A percentile compares a stretch with the other conserved stretches of the same genome.
Evolutionary conservation across 2,329 filamentous ascomycete species (phyloP).

Genomic region (Calonectria hawksworthii): DNA sequence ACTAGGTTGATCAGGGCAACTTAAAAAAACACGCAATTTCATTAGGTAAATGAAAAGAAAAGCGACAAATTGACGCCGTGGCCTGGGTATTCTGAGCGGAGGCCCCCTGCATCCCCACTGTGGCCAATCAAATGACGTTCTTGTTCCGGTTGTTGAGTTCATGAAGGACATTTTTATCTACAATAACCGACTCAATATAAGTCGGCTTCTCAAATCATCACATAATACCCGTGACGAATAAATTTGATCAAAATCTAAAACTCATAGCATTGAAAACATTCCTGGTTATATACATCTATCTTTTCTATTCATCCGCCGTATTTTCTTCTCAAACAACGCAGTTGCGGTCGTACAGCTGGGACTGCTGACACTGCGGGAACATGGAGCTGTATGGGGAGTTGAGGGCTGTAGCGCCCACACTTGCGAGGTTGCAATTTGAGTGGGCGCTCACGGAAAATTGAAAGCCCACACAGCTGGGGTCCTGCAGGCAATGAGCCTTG

Average conservation of each 20-base stretch:
- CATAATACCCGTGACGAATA: background rate
- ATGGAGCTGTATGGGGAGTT: background rate
- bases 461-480: background rate
- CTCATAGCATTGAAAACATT: background rate
- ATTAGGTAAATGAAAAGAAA: too few relatives aligned
- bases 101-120: too few relatives aligned
- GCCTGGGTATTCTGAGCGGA: too few relatives aligned
- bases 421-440: background rate
- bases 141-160: too few relatives aligned
- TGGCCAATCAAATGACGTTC: too few relatives aligned
- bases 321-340: background rate
- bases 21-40: too few relatives aligned
- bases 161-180: too few relatives aligned
- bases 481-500: background rate
- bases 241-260: background rate
- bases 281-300: background rate
- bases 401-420: background rate
- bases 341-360: conserved; percentile 1
- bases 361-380: background rate
- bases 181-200: too few relatives aligned
- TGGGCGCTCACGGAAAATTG: background rate
- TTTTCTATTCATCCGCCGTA: background rate
- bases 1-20: too few relatives aligned
- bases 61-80: too few relatives aligned
- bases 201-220: too few relatives aligned